Evolutionary conservation across 345 rosid species (phyloP), one percentile per base, ranked within the genome.

Genomic region (Populus simonii): DNA sequence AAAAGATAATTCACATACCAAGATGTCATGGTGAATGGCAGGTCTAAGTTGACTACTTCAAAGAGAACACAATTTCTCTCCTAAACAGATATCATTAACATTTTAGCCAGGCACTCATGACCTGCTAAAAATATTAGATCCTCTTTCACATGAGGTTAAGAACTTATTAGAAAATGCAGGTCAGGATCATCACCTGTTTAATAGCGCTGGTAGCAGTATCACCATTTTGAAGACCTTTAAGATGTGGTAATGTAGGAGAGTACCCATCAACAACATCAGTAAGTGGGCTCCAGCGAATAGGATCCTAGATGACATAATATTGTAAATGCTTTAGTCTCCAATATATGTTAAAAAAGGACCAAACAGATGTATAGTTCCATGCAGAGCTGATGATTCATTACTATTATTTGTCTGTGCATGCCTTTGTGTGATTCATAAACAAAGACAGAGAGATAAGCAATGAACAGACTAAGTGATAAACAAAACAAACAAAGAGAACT

Each of bases 201-300:
- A 96, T 96, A 83, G 99, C 98, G 88, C 99, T 96, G 0, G 99
- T 96, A 71, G 99, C 99, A 78, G 92, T 96, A 79, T 96, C 99
- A 15, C 99, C 99, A 79, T 96, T 96, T 83, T 96, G 96, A 82
- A 96, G 99, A 71, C 99, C 99, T 89, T 93, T 96, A 62, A 96
- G 99, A 85, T 96, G 99, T 38, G 99, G 99, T 71, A 96, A 70
- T 47, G 99, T 96, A 59, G 98, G 87, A 81, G 99, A 96, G 74
- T 96, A 96, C 76, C 99, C 99, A 79, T 96, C 99, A 85, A 89
- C 92, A 79, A 96, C 99, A 89, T 96, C 98, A 1, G 88, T 79
- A 62, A 96, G 94, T n/a, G 98, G 98, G 74, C 79, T 89, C 99
- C 99, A 96, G 45, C 99, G 98, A 65, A 93, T 89, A 73, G 99